Evolutionary conservation across 257 asterid species (phyloP).

Genomic region (Datura wrightii): DNA sequence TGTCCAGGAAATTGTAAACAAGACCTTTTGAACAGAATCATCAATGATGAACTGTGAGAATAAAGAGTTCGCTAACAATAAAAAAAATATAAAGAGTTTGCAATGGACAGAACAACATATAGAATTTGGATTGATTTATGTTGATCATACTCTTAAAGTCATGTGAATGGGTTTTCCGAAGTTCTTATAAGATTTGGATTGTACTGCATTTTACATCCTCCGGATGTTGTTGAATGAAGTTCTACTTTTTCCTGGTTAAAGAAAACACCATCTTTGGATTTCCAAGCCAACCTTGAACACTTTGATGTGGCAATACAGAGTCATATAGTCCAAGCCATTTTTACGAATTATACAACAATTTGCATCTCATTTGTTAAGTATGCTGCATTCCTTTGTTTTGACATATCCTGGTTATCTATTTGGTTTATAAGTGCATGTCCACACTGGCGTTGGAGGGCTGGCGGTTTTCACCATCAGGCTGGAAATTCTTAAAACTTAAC

Average conservation of each 20-base stretch:
- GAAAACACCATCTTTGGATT: not conserved
- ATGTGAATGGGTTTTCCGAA: not conserved
- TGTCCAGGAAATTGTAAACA: not conserved
- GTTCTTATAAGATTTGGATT: not conserved
- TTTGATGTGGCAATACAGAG: not conserved
- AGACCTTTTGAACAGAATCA: not conserved
- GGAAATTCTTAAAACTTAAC: too few species aligned
- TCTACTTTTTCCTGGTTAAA: conserved; percentile 1
- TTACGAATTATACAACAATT: not conserved
- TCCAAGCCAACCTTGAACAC: not conserved
- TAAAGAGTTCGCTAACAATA: too few species aligned
- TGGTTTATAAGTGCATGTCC: too few species aligned
- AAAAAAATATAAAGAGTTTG: not conserved
- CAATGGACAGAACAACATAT: not conserved
- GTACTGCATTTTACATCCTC: not conserved
- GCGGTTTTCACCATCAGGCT: too few species aligned
- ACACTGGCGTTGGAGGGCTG: too few species aligned
- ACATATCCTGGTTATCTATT: too few species aligned
- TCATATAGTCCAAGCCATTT: not conserved
- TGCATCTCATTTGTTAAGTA: not conserved
- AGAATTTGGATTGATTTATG: not conserved
- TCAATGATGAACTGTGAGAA: not conserved
- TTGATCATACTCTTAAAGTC: not conserved
- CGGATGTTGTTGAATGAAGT: not conserved
- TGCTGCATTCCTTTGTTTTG: too few species aligned